Evolutionary conservation across 768 basidiomycete genomes (phyloP).

Genomic region (Boletus pseudo-olivaceus): DNA sequence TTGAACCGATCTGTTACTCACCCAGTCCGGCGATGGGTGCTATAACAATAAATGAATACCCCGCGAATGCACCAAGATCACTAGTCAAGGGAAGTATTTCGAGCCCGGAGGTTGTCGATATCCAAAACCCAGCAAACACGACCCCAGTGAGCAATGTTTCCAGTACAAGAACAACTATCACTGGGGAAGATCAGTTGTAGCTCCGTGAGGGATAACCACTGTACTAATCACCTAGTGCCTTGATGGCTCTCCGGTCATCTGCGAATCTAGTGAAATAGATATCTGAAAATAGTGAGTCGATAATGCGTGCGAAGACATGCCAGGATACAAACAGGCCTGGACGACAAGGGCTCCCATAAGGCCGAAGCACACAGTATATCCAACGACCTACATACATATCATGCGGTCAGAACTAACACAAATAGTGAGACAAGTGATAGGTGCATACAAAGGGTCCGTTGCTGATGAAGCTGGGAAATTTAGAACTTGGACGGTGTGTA

Average conservation of each 20-base stretch:
- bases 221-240: constrained; percentile 10
- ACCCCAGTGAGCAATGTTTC: constrained; percentile 15
- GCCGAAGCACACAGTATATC: constrained; percentile 13
- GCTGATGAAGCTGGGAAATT: background rate
- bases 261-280: constrained; percentile 19
- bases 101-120: background rate
- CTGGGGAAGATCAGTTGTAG: background rate
- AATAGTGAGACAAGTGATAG: background rate
- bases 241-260: constrained; percentile 11
- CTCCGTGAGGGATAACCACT: rapidly evolving
- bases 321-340: constrained; percentile 12
- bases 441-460: constrained; percentile 13
- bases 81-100: too few relatives aligned
- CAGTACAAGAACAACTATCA: constrained; percentile 10
- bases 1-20: background rate
- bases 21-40: constrained; percentile 14
- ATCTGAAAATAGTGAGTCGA: background rate
- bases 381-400: constrained; percentile 8
- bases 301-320: too few relatives aligned
- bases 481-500: background rate
- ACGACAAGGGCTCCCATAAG: constrained; percentile 15
- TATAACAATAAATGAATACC: background rate
- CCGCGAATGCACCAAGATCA: too few relatives aligned
- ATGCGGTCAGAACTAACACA: background rate
- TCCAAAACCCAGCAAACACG: constrained; percentile 14